phyloP scores from a whole-genome alignment of 1,284 basidiomycete genomes.

The Puccinia polysora region DNA sequence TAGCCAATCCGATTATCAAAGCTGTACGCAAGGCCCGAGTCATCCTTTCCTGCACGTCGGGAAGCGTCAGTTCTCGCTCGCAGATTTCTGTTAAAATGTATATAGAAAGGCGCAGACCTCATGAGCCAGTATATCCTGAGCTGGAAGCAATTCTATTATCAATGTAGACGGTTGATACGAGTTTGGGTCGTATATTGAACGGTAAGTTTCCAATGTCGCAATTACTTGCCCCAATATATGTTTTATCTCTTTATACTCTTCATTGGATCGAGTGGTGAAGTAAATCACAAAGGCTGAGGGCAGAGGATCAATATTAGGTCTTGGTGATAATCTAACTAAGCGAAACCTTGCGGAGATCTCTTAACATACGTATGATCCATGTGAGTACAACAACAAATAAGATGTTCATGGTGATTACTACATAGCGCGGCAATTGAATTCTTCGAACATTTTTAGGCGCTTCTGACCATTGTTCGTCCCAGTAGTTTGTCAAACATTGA shows the following conservation, averaged over 20 bases:
- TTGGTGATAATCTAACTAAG: background rate
- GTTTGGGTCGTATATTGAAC: background rate
- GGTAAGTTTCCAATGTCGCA: background rate
- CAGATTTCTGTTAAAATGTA: background rate
- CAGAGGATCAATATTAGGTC: background rate
- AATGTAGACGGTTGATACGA: background rate
- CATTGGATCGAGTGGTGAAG: constrained; percentile 5
- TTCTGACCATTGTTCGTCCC: constrained; percentile 23
- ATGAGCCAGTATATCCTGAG: constrained; percentile 5
- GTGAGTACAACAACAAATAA: constrained; percentile 8
- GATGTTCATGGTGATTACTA: constrained; percentile 3
- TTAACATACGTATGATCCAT: constrained; percentile 32
- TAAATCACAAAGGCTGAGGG: constrained; percentile 13
- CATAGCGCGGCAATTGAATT: background rate
- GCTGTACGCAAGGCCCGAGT: constrained; percentile 11
- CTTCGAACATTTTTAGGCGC: background rate
- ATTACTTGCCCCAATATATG: background rate
- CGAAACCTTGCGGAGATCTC: no score
- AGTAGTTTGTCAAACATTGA: constrained; percentile 31
- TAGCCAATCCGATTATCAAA: constrained; percentile 22
- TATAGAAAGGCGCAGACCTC: background rate
- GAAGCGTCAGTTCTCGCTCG: background rate
- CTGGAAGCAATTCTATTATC: background rate
- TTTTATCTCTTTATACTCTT: constrained; percentile 12
- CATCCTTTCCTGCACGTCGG: constrained; percentile 2